These are phyloP conservation scores for Neurospora sp. DNA, from an alignment of 495 filamentous ascomycete genomes.

Conservation along the genomic window DNA sequence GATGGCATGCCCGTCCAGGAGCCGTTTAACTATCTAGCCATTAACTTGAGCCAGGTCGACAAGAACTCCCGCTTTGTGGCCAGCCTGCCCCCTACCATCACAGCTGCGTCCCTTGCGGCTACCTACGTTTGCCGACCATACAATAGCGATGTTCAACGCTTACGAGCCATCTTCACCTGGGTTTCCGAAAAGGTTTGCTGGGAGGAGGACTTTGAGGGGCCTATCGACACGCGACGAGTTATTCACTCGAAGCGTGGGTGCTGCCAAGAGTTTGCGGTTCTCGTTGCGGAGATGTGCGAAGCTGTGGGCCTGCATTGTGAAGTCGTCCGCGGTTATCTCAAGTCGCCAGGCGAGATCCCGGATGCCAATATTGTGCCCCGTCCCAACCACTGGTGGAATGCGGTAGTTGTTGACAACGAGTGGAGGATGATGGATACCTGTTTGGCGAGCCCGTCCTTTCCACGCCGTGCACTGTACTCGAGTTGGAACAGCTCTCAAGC, in stretches of 20 bases:
- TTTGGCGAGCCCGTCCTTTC: slow-evolving; percentile 82
- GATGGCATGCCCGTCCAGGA: slow-evolving; percentile 77
- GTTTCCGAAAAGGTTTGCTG: slow-evolving; percentile 90
- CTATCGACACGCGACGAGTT: slow-evolving; percentile 69
- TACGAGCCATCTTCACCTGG: slow-evolving; percentile 94
- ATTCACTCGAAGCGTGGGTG: slow-evolving; percentile 77
- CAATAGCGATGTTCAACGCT: slow-evolving; percentile 83
- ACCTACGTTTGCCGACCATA: slow-evolving; percentile 92
- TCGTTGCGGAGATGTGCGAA: slow-evolving; percentile 88
- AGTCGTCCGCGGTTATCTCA: slow-evolving; percentile 78
- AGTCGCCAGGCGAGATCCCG: slow-evolving; percentile 72
- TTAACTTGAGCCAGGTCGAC: slow-evolving; percentile 80
- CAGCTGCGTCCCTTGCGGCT: slow-evolving; percentile 73
- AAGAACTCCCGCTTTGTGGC: slow-evolving; percentile 89
- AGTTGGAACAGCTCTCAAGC: slow-evolving; percentile 55
- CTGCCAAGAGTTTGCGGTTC: slow-evolving; percentile 79
- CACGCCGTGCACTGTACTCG: slow-evolving; percentile 65
- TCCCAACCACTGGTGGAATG: slow-evolving; percentile 98
- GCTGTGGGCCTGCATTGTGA: slow-evolving; percentile 84
- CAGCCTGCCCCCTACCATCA: slow-evolving; percentile 82
- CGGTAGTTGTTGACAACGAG: slow-evolving; percentile 83
- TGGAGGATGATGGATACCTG: slow-evolving; percentile 97
- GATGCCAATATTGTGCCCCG: slow-evolving; percentile 66
- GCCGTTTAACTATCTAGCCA: slow-evolving; percentile 66
- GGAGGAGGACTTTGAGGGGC: slow-evolving; percentile 81